A percentile compares a stretch with the other conserved stretches of the same genome.
Evolutionary conservation across 1,139 yeast genomes (phyloP).

Genomic region (Kodamaea ohmeri): DNA sequence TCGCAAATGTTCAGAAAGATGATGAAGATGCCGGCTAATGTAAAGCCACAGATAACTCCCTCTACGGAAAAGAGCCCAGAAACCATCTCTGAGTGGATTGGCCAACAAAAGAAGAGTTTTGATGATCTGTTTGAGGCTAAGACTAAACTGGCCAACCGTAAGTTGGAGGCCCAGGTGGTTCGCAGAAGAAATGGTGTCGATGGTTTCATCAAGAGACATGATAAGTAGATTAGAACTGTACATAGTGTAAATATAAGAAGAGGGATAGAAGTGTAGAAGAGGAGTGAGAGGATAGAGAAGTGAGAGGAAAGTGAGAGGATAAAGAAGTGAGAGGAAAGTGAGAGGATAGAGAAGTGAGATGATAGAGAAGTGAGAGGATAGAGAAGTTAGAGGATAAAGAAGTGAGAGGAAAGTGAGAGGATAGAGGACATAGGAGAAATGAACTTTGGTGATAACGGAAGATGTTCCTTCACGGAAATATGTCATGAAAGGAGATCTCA

Average conservation of each 20-base stretch:
- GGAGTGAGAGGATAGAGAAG: background rate
- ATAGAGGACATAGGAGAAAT: no score
- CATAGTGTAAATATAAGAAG: background rate
- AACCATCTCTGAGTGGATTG: slow-evolving; percentile 40
- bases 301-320: background rate
- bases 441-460: no score
- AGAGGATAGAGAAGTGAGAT: no score
- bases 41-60: slow-evolving; percentile 39
- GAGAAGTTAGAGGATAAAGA: no score
- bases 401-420: no score
- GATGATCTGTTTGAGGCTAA: slow-evolving; percentile 34
- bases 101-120: slow-evolving; percentile 32
- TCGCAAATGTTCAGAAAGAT: slow-evolving; percentile 54
- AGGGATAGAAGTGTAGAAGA: background rate
- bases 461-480: no score
- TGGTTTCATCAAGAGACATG: slow-evolving; percentile 46
- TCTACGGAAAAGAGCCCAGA: slow-evolving; percentile 27
- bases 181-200: slow-evolving; percentile 33
- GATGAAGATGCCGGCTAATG: slow-evolving; percentile 66
- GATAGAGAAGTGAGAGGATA: no score
- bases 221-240: slow-evolving; percentile 4
- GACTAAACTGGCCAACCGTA: slow-evolving; percentile 37
- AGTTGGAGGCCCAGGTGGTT: slow-evolving; percentile 38
- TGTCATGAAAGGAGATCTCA: no score
- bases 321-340: no score